Evolutionary conservation across 768 basidiomycete species (phyloP).

Genomic region (Leccinum fibrillosum): DNA sequence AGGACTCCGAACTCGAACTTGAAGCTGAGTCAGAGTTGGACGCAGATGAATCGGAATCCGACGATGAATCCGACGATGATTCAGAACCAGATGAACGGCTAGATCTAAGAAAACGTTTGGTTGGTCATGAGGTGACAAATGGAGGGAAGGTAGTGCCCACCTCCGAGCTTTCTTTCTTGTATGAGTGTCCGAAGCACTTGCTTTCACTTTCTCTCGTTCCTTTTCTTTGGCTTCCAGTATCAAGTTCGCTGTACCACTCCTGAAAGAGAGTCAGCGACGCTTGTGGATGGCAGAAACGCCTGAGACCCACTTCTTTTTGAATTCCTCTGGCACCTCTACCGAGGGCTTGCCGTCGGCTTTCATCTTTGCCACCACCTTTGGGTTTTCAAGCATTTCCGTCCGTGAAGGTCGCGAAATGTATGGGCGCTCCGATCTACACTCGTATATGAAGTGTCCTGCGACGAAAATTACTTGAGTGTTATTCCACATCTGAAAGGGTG

Average conservation of each 20-base stretch:
- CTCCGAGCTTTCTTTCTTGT: slow-evolving; percentile 36
- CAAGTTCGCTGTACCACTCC: slow-evolving; percentile 78
- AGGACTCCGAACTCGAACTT: slow-evolving; percentile 42
- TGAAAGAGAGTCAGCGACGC: slow-evolving; percentile 25
- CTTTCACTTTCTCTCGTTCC: slow-evolving; percentile 50
- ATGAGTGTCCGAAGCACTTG: slow-evolving; percentile 26
- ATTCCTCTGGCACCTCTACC: slow-evolving; percentile 88
- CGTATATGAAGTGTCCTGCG: slow-evolving; percentile 84
- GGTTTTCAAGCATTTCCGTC: slow-evolving; percentile 82
- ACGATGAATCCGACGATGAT: slow-evolving; percentile 7
- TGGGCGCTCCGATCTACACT: slow-evolving; percentile 79
- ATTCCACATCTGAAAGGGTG: neutral
- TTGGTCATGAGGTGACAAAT: neutral
- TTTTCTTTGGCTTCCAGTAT: slow-evolving; percentile 85
- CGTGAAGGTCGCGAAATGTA: slow-evolving; percentile 90
- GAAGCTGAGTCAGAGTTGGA: slow-evolving; percentile 35
- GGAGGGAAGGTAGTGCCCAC: slow-evolving; percentile 33
- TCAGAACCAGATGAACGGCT: slow-evolving; percentile 29
- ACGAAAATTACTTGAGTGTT: neutral
- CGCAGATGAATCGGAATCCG: slow-evolving; percentile 14
- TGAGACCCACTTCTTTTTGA: slow-evolving; percentile 67
- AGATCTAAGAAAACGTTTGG: slow-evolving; percentile 26
- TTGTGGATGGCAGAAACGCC: neutral
- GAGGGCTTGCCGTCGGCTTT: slow-evolving; percentile 70
- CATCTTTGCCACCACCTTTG: slow-evolving; percentile 60